Conservation (phyloP, 2,329 filamentous ascomycete species). For the Aspergillus versicolor region DNA sequence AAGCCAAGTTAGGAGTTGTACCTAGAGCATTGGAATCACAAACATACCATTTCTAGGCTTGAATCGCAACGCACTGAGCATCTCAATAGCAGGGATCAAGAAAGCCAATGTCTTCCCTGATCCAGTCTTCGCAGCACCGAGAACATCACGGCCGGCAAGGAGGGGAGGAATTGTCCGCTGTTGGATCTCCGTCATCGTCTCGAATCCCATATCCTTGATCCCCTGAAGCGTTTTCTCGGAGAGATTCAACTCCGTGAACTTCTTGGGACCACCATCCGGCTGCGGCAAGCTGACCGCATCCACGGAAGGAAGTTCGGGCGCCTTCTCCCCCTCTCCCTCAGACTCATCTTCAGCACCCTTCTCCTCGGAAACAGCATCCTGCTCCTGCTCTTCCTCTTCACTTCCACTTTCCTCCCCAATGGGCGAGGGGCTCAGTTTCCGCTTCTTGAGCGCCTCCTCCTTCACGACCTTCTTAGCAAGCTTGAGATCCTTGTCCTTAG, state of each 20-base stretch:
- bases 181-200: conserved; percentile 95
- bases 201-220: conserved; percentile 88
- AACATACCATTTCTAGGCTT: conserved; percentile 78
- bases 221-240: conserved; percentile 87
- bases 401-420: conserved; percentile 36
- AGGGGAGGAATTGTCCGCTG: conserved; percentile 81
- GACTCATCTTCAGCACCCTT: conserved; percentile 30
- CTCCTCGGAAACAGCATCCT: conserved; percentile 29
- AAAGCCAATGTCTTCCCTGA: conserved; percentile 96
- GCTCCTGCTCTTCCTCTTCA: conserved; percentile 30
- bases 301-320: conserved; percentile 53
- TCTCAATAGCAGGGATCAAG: conserved; percentile 89
- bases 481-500: conserved; percentile 19
- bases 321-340: conserved; percentile 26
- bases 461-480: conserved; percentile 17
- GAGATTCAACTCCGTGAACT: conserved; percentile 78
- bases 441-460: conserved; percentile 37
- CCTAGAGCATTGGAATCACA: neutral
- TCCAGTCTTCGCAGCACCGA: conserved; percentile 93
- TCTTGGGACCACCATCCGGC: conserved; percentile 62
- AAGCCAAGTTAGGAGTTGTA: conserved; percentile 2
- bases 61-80: conserved; percentile 85
- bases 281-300: conserved; percentile 54
- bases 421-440: conserved; percentile 35
- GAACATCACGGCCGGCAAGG: conserved; percentile 84